Evolutionary conservation across 1,139 yeast genomes (phyloP), one percentile per base, ranked within the genome.

Genomic region (Suhomyces panamericanus): DNA sequence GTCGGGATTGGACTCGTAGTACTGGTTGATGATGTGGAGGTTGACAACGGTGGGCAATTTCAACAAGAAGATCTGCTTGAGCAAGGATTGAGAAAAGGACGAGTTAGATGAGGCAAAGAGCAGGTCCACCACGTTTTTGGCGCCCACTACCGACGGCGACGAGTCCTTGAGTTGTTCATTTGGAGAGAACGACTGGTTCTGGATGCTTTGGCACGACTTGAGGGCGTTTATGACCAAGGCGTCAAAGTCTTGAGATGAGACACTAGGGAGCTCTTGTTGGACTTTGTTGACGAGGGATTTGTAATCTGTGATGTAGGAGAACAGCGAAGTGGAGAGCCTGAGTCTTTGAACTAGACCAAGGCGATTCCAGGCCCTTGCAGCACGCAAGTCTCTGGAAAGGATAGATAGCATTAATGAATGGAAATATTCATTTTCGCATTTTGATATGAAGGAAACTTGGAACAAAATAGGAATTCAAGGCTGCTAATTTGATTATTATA

Each of bases 1-100:
- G 0, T 51, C 45, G 0, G 77, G 71, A 44, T 73, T 66, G 38
- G 64, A 61, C 30, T 55, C 44, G 54, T 79, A 75, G 55, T 55
- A 77, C 6, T 55, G 42, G 40, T 65, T 58, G 26, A 78, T 63
- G 16, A 73, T 53, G 15, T 58, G 51, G 13, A 70, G 51, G 44
- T 65, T 68, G 29, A 49, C 47, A 3, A 41, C 16, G 12, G 67
- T 54, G 3, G 77, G 74, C 20, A 73, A 59, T 41, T 67, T 64
- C 48, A 73, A 55, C 13, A 66, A 51, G 40, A 74, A 65, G n/a
- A 70, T 51, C 26, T 58, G 53, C 32, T 53, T 60, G 45, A 73
- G 59, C 26, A 72, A 57, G 3, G 47, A 43, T 29, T 57, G 51
- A 14, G 57, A 50, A 37, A 73, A 65, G 28, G 28, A 11, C 13